phyloP scores from a whole-genome alignment of 192 early-diverging fungal species.

The Podila minutissima region DNA sequence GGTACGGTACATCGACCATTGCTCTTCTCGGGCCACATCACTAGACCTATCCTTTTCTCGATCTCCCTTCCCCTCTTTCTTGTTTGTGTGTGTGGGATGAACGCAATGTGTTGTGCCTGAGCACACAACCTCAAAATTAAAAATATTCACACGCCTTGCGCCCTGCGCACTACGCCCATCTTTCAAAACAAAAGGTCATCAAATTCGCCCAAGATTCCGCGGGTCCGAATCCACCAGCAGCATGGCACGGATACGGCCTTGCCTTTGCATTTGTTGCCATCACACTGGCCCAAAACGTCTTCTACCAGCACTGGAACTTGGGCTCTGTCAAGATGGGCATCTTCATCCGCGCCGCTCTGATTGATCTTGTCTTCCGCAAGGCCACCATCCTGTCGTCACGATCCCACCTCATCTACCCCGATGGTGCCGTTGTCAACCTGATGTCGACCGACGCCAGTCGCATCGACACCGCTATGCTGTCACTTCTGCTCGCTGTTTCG shows the following conservation, averaged over 20 bases:
- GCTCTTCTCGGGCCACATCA: neutral
- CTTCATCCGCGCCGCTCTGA: slow-evolving; percentile 35
- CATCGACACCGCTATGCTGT: slow-evolving; percentile 37
- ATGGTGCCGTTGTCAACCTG: slow-evolving; percentile 56
- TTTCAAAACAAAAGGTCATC: slow-evolving; percentile 14
- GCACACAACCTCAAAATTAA: neutral
- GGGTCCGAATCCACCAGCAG: slow-evolving; percentile 15
- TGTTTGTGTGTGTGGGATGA: neutral
- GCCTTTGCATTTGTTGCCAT: slow-evolving; percentile 20
- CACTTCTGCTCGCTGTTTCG: slow-evolving; percentile 19
- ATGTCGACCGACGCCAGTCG: slow-evolving; percentile 57
- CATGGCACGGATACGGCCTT: slow-evolving; percentile 38
- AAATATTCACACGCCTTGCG: neutral
- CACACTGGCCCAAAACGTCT: slow-evolving; percentile 17
- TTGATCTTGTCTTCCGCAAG: slow-evolving; percentile 47
- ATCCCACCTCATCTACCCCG: slow-evolving; percentile 33
- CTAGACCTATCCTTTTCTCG: neutral
- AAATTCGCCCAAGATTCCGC: slow-evolving; percentile 19
- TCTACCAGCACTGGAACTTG: slow-evolving; percentile 47
- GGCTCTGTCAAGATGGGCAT: slow-evolving; percentile 48
- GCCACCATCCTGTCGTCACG: slow-evolving; percentile 32
- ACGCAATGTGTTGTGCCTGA: neutral
- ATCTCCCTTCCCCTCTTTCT: neutral
- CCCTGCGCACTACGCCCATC: no score
- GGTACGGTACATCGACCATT: neutral